These are phyloP conservation scores for Scopulariopsis brevicaulis DNA, from an alignment of 2,329 filamentous ascomycete species.

Conservation along the genomic window DNA sequence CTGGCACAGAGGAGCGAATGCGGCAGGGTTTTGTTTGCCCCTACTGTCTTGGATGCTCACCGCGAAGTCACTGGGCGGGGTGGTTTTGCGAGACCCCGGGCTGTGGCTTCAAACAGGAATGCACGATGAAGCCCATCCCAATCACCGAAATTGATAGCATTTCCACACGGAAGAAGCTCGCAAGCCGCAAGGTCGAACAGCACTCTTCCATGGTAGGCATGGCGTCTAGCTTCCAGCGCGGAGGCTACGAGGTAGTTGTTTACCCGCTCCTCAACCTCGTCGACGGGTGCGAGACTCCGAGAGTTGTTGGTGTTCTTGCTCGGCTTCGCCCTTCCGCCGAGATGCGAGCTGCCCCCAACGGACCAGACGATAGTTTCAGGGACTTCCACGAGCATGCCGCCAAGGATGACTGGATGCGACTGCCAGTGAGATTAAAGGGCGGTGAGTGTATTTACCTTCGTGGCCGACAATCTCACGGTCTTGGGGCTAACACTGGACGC, in stretches of 20 bases:
- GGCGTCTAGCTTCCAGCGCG: constrained; percentile 11
- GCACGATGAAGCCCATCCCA: constrained; percentile 13
- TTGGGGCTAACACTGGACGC: constrained; percentile 11
- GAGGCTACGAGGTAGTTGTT: constrained; percentile 18
- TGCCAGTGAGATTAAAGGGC: constrained; percentile 20
- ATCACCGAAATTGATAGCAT: constrained; percentile 10
- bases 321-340: constrained; percentile 44
- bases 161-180: constrained; percentile 3
- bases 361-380: constrained; percentile 50
- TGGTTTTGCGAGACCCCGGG: constrained; percentile 45
- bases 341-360: constrained; percentile 37
- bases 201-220: not conserved
- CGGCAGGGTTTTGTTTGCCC: constrained; percentile 59
- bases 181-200: not conserved
- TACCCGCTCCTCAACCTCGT: constrained; percentile 30
- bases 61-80: constrained; percentile 46
- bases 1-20: constrained; percentile 36
- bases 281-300: constrained; percentile 10
- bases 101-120: constrained; percentile 34
- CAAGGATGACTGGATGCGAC: constrained; percentile 29
- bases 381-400: constrained; percentile 24
- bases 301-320: constrained; percentile 35
- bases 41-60: constrained; percentile 47
- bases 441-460: constrained; percentile 14
- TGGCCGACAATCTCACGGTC: not conserved